Conservation (phyloP, 345 rosid species). For the Chamaenerion angustifolium region DNA sequence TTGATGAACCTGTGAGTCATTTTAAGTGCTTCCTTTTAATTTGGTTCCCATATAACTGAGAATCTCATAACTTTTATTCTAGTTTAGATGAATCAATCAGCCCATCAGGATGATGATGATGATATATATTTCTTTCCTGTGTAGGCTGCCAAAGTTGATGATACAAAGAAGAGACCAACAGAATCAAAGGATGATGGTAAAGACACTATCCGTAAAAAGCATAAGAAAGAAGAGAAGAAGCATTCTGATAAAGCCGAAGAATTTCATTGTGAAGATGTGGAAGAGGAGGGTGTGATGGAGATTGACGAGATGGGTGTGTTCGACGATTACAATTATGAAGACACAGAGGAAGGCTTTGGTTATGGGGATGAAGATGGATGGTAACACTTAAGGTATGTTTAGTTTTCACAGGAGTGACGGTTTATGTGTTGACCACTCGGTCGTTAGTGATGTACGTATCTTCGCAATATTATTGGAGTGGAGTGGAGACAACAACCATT, state of each 20-base stretch:
- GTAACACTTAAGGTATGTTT: neutral
- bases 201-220: slow-evolving; percentile 1
- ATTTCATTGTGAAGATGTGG: slow-evolving; percentile 6
- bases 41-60: too few relatives aligned
- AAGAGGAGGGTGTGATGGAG: slow-evolving; percentile 7
- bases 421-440: too few relatives aligned
- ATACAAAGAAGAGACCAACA: slow-evolving; percentile 20
- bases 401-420: too few relatives aligned
- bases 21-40: neutral
- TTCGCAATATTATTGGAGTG: too few relatives aligned
- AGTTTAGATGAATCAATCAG: too few relatives aligned
- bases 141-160: slow-evolving; percentile 1
- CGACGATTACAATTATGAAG: slow-evolving; percentile 12
- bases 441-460: too few relatives aligned
- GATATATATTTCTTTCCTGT: too few relatives aligned
- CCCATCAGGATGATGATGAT: neutral
- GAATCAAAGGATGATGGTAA: slow-evolving; percentile 14
- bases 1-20: slow-evolving; percentile 44
- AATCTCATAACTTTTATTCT: neutral
- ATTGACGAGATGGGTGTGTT: slow-evolving; percentile 8
- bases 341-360: slow-evolving; percentile 13
- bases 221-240: slow-evolving; percentile 7
- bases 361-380: slow-evolving; percentile 10
- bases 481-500: too few relatives aligned
- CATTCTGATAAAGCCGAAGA: slow-evolving; percentile 1